Conservation (phyloP, 306 rosid genomes). For the Quercus mongolica region DNA sequence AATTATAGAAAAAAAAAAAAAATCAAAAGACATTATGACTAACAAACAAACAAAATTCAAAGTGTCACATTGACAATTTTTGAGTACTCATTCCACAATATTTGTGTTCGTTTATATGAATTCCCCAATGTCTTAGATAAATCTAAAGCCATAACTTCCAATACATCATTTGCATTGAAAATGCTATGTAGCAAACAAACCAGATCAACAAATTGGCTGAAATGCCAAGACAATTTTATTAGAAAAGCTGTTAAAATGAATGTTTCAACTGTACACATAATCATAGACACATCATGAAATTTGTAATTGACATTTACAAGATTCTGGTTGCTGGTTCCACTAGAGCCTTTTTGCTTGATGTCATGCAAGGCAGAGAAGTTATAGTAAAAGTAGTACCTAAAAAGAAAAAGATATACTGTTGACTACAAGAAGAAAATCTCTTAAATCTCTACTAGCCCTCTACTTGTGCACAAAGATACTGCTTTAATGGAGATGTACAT, state of each 20-base stretch:
- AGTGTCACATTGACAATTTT: too few relatives aligned
- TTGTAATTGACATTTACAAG: conserved; percentile 45
- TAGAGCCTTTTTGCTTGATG: conserved; percentile 62
- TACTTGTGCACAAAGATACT: conserved; percentile 5
- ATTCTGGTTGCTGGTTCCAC: conserved; percentile 99
- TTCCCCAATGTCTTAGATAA: background rate
- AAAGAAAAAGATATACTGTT: conserved; percentile 51
- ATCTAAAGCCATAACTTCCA: background rate
- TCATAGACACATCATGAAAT: conserved; percentile 21
- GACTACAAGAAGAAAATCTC: conserved; percentile 4
- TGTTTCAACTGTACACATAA: background rate
- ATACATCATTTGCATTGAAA: background rate
- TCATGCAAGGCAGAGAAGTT: conserved; percentile 58
- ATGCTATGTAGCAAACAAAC: background rate
- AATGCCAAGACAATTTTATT: background rate
- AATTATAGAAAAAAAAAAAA: too few relatives aligned
- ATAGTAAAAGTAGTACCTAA: conserved; percentile 77
- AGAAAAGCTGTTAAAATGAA: background rate
- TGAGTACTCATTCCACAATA: too few relatives aligned
- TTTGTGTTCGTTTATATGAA: too few relatives aligned
- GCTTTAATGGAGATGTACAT: conserved; percentile 25
- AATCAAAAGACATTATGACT: too few relatives aligned
- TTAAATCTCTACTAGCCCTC: conserved; percentile 22
- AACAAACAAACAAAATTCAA: too few relatives aligned
- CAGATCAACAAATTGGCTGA: background rate